A percentile compares a stretch with the other conserved stretches of the same genome.
These are phyloP conservation scores for Aspergillus sp. DNA, from an alignment of 2,329 filamentous ascomycete species.

Conservation along the genomic window DNA sequence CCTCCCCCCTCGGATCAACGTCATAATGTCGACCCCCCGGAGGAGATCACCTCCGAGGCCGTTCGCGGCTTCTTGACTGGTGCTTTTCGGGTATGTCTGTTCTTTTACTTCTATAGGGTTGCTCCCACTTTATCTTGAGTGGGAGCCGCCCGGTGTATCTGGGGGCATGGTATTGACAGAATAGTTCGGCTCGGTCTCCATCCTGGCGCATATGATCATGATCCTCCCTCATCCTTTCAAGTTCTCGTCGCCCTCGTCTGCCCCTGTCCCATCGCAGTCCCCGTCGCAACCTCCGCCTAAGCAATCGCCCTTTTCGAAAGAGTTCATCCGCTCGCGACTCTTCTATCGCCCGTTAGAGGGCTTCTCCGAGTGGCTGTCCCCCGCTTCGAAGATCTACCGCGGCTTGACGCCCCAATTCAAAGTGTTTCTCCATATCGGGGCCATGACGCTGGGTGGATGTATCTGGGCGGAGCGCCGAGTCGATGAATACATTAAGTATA, in stretches of 20 bases:
- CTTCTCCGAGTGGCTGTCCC: slow-evolving; percentile 52
- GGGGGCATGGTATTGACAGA: background rate
- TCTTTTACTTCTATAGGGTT: background rate
- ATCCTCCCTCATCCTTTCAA: slow-evolving; percentile 46
- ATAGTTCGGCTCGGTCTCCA: slow-evolving; percentile 49
- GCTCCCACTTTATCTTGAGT: background rate
- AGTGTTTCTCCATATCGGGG: slow-evolving; percentile 50
- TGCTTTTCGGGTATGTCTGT: slow-evolving; percentile 42
- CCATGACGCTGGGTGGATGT: slow-evolving; percentile 51
- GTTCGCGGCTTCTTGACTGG: slow-evolving; percentile 47
- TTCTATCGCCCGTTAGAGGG: slow-evolving; percentile 48
- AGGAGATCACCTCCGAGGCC: slow-evolving; percentile 44
- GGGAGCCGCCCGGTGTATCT: no score
- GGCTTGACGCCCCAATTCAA: slow-evolving; percentile 53
- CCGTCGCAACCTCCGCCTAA: slow-evolving; percentile 19
- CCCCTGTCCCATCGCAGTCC: slow-evolving; percentile 25
- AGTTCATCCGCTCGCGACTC: slow-evolving; percentile 33
- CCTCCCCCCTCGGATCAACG: slow-evolving; percentile 44
- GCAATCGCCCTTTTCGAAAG: slow-evolving; percentile 31
- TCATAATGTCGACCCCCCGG: slow-evolving; percentile 44
- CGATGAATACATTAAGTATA: slow-evolving; percentile 47
- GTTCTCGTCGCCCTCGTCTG: slow-evolving; percentile 35
- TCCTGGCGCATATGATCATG: slow-evolving; percentile 49
- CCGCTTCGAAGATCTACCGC: slow-evolving; percentile 46
- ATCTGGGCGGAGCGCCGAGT: slow-evolving; percentile 52